A percentile compares a stretch with the other conserved stretches of the same genome.
Conservation (phyloP, 306 rosid genomes). For the Acmispon strigosus region DNA sequence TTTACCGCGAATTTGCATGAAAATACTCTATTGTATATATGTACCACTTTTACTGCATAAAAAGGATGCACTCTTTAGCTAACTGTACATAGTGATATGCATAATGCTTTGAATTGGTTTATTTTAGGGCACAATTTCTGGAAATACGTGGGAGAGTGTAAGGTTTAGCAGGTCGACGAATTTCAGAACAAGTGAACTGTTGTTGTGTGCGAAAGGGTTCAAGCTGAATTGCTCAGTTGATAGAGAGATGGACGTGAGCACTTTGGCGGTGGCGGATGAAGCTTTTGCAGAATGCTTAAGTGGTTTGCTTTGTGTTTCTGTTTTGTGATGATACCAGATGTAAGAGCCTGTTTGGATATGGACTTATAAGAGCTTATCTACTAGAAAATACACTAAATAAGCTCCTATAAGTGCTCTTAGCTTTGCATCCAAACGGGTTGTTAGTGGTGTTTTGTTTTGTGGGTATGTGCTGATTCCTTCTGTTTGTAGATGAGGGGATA, state of each 20-base stretch:
- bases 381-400: too few species aligned
- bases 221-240: constrained; percentile 45
- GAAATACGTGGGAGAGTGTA: constrained; percentile 29
- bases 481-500: constrained; percentile 41
- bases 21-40: too few species aligned
- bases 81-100: too few species aligned
- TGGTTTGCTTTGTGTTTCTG: constrained; percentile 32
- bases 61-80: too few species aligned
- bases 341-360: too few species aligned
- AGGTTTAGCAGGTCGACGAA: constrained; percentile 22
- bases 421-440: too few species aligned
- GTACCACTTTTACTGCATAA: too few species aligned
- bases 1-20: too few species aligned
- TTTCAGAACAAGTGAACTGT: constrained; percentile 26
- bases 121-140: constrained; percentile 34
- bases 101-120: neutral
- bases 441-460: neutral
- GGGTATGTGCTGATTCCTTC: constrained; percentile 9
- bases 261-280: neutral
- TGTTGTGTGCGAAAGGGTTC: constrained; percentile 25
- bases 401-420: too few species aligned
- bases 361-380: too few species aligned
- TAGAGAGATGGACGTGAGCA: constrained; percentile 48
- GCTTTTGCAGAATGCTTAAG: constrained; percentile 10
- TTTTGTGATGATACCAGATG: neutral